These are phyloP conservation scores for Termitomyces sp. DNA, from an alignment of 768 basidiomycete genomes.

Conservation along the genomic window DNA sequence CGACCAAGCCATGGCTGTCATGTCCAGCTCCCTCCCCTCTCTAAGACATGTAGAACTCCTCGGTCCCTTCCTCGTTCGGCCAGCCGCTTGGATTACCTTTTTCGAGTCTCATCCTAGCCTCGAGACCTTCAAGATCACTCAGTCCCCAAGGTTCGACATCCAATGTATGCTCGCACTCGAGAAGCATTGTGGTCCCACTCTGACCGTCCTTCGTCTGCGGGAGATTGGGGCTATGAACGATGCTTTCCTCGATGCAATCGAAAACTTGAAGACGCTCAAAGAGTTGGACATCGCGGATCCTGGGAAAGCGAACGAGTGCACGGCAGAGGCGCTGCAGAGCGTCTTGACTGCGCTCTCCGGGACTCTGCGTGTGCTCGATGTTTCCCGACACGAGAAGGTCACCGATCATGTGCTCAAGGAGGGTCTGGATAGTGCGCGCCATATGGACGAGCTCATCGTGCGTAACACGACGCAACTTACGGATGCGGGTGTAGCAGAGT, in stretches of 20 bases:
- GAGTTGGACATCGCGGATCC: slow-evolving; percentile 72
- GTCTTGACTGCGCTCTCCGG: slow-evolving; percentile 55
- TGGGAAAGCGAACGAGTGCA: slow-evolving; percentile 41
- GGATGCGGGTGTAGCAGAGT: slow-evolving; percentile 61
- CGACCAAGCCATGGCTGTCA: slow-evolving; percentile 52
- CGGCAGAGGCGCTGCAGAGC: slow-evolving; percentile 51
- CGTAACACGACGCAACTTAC: slow-evolving; percentile 59
- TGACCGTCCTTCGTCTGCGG: slow-evolving; percentile 74
- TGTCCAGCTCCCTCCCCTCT: slow-evolving; percentile 59
- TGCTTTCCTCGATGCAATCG: slow-evolving; percentile 47
- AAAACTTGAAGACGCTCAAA: slow-evolving; percentile 31
- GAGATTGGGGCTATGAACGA: slow-evolving; percentile 75
- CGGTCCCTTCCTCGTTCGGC: slow-evolving; percentile 83
- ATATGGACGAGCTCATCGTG: slow-evolving; percentile 52
- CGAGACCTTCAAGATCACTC: slow-evolving; percentile 72
- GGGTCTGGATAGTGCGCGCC: slow-evolving; percentile 52
- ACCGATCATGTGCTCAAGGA: slow-evolving; percentile 55
- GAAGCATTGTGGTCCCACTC: slow-evolving; percentile 37
- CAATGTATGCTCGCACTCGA: slow-evolving; percentile 61
- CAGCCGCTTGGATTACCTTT: slow-evolving; percentile 71
- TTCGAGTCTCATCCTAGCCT: slow-evolving; percentile 63
- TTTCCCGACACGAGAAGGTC: slow-evolving; percentile 68
- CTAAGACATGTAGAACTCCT: slow-evolving; percentile 76
- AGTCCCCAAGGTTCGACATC: slow-evolving; percentile 83
- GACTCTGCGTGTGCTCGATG: slow-evolving; percentile 55